Conservation (phyloP, 2,329 filamentous ascomycete species). For the Fusarium fracticaudum region DNA sequence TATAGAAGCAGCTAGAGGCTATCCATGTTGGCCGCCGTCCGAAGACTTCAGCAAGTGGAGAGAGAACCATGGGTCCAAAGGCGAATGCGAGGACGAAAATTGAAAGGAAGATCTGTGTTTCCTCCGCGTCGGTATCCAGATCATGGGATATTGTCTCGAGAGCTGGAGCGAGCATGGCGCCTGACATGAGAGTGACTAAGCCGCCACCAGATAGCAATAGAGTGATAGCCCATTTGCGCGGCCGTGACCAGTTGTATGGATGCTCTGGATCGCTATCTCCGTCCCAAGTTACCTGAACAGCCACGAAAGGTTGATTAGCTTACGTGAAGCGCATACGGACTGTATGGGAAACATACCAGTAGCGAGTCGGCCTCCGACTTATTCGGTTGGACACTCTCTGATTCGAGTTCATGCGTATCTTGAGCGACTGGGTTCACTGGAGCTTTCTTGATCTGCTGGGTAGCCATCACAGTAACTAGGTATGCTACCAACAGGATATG, state of each 20-base stretch:
- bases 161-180: background rate
- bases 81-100: background rate
- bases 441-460: background rate
- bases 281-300: background rate
- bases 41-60: background rate
- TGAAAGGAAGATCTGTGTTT: background rate
- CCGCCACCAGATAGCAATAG: background rate
- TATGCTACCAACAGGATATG: rapidly evolving
- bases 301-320: rapidly evolving
- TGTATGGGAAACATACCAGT: background rate
- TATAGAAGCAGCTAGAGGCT: background rate
- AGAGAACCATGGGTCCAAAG: background rate
- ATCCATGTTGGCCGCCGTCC: background rate
- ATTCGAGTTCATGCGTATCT: background rate
- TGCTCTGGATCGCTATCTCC: background rate
- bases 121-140: background rate
- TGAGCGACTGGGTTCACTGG: background rate
- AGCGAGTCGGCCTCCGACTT: background rate
- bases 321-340: background rate
- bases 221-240: background rate
- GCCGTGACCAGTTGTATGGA: background rate
- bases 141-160: background rate
- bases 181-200: background rate
- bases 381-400: background rate
- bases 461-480: rapidly evolving